Evolutionary conservation across 352 stramenopile genomes (phyloP), one percentile per base, ranked within the genome.

Genomic region (Thraustochytrium striatum): DNA sequence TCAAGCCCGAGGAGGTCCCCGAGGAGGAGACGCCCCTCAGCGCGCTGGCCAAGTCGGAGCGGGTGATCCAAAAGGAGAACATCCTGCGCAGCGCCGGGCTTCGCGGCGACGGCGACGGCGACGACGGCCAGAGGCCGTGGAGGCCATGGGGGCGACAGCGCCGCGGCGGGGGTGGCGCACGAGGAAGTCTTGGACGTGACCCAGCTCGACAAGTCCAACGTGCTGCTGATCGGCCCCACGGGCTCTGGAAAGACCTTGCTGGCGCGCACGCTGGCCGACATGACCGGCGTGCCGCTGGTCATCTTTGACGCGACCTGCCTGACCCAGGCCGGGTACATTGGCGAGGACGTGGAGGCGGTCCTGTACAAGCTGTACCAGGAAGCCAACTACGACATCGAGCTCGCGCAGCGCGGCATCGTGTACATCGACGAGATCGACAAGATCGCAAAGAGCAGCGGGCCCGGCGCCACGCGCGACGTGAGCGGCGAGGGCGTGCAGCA

Each of bases 351-450:
- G 1, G 96, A 99, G 86, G 97, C 91, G 44, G 93, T 99, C 68
- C 85, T 99, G 61, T 96, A 96, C 85, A 98, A 98, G 85, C 83
- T 99, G 41, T 98, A 98, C 85, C 87, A 97, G 69, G 95, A 95
- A 75, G 92, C 92, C 83, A 96, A 96, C 70, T 94, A 97, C 83
- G 95, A 98, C 83, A 84, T 98, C 50, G 93, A 98, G 81, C 87
- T 89, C 32, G 95, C 93, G 69, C 92, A 99, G 86, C 89, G 91
- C 72, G 96, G 96, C 47, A 98, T 99, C 81, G 94, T 96, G 33
- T 98, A 98, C 86, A 95, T 99, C 82, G 96, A 99, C 81, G 95
- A 99, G 84, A 97, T 97, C 70, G 96, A 99, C 88, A 99, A 99
- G 85, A 98, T 98, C 83, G 91, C 90, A 38, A 87, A 89, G 35